Conservation (phyloP, 805 yeast genomes). For the Lipomyces kockii region DNA sequence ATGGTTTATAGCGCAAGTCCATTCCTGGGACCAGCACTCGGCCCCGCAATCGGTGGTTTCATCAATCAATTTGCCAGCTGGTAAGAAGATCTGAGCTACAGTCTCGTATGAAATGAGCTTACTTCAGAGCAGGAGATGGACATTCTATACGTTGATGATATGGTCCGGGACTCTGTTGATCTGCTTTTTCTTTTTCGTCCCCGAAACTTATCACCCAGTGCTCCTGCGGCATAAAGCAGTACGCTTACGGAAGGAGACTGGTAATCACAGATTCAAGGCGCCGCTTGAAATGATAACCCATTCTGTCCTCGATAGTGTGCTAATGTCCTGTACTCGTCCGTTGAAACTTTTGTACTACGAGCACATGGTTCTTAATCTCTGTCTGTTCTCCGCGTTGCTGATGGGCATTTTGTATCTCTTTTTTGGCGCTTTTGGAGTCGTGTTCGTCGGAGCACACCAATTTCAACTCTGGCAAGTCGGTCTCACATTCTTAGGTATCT, state of each 20-base stretch:
- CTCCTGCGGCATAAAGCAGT: constrained; percentile 70
- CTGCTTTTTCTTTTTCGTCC: constrained; percentile 55
- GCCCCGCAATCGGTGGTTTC: no score
- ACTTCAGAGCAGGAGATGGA: constrained; percentile 60
- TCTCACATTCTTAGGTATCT: constrained; percentile 53
- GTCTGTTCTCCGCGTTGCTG: constrained; percentile 57
- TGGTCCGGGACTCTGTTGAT: constrained; percentile 21
- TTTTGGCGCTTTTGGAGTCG: constrained; percentile 67
- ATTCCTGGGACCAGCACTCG: no score
- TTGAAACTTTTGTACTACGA: constrained; percentile 53
- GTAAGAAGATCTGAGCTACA: constrained; percentile 52
- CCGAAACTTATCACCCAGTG: constrained; percentile 49
- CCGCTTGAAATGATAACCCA: constrained; percentile 86
- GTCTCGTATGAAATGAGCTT: constrained; percentile 58
- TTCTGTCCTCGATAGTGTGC: constrained; percentile 66
- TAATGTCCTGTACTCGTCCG: constrained; percentile 58
- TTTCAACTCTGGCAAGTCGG: constrained; percentile 58
- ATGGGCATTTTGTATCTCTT: constrained; percentile 60
- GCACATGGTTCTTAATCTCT: constrained; percentile 58
- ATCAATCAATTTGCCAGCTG: constrained; percentile 56
- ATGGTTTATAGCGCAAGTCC: constrained; percentile 31
- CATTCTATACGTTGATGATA: constrained; percentile 58
- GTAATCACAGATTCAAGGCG: constrained; percentile 83
- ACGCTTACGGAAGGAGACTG: constrained; percentile 73
- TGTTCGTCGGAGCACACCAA: constrained; percentile 51